Base-by-base conservation (phyloP, 169 alveolate genomes). In the Plasmodium relictum region DNA sequence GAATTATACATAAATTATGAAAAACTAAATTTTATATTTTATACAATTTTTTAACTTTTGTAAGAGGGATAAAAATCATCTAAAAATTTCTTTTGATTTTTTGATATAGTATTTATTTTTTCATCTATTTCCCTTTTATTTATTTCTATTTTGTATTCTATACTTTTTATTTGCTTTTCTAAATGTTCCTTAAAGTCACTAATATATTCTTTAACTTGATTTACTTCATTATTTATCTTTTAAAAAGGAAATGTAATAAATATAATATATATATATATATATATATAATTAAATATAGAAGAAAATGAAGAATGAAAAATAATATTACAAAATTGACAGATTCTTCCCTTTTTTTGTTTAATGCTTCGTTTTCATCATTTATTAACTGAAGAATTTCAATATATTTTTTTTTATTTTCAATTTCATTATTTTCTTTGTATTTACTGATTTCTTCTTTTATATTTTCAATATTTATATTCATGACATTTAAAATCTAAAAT, bases 311-410 rank as follows among this genome's bases (percentile, higher is more conserved):
- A 59, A 20, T n/a, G 14, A 63, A 59, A 41, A 59, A 20, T n/a
- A 44, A n/a, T 44, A 41, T 58, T 80, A 80, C 90, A 56, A 12
- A 14, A 45, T 80, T 69, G 3, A 52, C 52, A 8, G 90, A 68
- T 26, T 42, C 65, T 54, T 80, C 73, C 61, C 66, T 44, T 61
- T 42, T 80, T 69, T 80, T 80, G 66, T 56, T 80, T 48, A 80
- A 39, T 10, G 37, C 59, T 59, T 68, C 90, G 61, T 68, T 66
- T 80, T 80, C 90, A 52, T 80, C 83, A 61, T 80, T 80, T 65
- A 80, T 80, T 45, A 80, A 26, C 48, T 80, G 85, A 42, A 80
- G 59, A 80, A 80, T 80, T 54, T 80, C 90, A 24, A 80, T 80
- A 39, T 80, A 50, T 56, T 68, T 58, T 69, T 80, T 80, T 68